phyloP scores from a whole-genome alignment of 306 rosid genomes.

The Arachis stenosperma region DNA sequence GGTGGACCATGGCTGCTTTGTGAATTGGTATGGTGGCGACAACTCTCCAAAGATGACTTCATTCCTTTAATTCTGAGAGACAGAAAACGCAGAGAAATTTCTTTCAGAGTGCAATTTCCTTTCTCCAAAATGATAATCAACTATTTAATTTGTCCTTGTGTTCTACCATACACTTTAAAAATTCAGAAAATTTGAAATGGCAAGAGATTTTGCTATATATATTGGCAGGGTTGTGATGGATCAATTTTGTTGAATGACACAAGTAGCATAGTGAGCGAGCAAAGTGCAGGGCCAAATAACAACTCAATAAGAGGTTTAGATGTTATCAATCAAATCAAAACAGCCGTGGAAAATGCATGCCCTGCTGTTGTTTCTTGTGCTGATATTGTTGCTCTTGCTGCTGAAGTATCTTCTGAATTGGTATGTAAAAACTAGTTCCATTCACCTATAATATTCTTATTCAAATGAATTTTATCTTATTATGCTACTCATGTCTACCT shows the following conservation, averaged over 20 bases:
- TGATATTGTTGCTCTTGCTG: slow-evolving; percentile 60
- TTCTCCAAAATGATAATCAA: too few relatives aligned
- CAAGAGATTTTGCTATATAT: too few relatives aligned
- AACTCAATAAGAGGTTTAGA: slow-evolving; percentile 61
- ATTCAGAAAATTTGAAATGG: too few relatives aligned
- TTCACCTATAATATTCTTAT: neutral
- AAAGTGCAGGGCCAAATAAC: slow-evolving; percentile 45
- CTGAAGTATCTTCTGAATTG: slow-evolving; percentile 48
- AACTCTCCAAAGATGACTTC: too few relatives aligned
- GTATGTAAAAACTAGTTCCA: slow-evolving; percentile 23
- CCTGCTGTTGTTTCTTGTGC: slow-evolving; percentile 61
- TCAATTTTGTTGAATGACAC: slow-evolving; percentile 59
- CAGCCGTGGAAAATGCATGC: slow-evolving; percentile 52
- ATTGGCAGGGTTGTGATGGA: slow-evolving; percentile 55
- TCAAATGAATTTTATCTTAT: neutral
- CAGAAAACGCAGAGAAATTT: too few relatives aligned
- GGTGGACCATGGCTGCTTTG: too few relatives aligned
- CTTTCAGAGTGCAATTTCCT: too few relatives aligned
- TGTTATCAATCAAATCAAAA: slow-evolving; percentile 57
- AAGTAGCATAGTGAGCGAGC: slow-evolving; percentile 52
- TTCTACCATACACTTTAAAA: too few relatives aligned
- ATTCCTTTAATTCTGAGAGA: too few relatives aligned
- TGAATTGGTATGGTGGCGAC: too few relatives aligned
- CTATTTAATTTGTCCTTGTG: too few relatives aligned
- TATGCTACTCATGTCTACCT: neutral